Conservation (phyloP, 2,329 filamentous ascomycete species). For the Colletotrichum navitas region DNA sequence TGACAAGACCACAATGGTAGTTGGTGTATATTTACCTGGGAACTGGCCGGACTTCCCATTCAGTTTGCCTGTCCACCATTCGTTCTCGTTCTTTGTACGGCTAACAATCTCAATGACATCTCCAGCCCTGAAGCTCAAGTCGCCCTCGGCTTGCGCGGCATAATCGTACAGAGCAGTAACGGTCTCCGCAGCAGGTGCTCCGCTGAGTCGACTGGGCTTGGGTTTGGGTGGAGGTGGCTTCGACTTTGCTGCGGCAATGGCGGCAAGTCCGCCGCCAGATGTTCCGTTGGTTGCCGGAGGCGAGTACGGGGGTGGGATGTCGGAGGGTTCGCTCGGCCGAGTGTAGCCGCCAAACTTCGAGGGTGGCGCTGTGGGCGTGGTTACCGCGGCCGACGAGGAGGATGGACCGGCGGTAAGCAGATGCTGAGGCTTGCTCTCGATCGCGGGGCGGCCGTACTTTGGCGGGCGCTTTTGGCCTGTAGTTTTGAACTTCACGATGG, state of each 20-base stretch:
- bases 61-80: slow-evolving; percentile 94
- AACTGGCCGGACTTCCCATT: slow-evolving; percentile 90
- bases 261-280: slow-evolving; percentile 57
- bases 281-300: slow-evolving; percentile 51
- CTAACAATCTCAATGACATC: slow-evolving; percentile 90
- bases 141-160: slow-evolving; percentile 93
- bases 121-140: slow-evolving; percentile 89
- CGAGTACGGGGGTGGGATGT: slow-evolving; percentile 78
- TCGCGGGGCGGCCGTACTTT: slow-evolving; percentile 69
- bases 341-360: slow-evolving; percentile 53
- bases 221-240: slow-evolving; percentile 82
- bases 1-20: background rate
- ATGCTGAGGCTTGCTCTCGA: slow-evolving; percentile 63
- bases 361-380: slow-evolving; percentile 38
- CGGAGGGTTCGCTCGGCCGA: slow-evolving; percentile 57
- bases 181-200: slow-evolving; percentile 75
- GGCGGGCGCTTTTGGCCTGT: slow-evolving; percentile 76
- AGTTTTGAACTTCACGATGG: slow-evolving; percentile 92
- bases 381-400: slow-evolving; percentile 47
- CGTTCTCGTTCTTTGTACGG: slow-evolving; percentile 90
- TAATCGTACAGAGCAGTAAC: slow-evolving; percentile 96
- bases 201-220: slow-evolving; percentile 81
- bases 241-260: slow-evolving; percentile 66
- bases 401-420: slow-evolving; percentile 65
- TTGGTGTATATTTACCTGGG: slow-evolving; percentile 73